Percentiles rank a stretch among this genome's conserved stretches.
These are phyloP conservation scores for Musa acuminata DNA, from an alignment of 176 grass and related monocot genomes.

Conservation along the genomic window DNA sequence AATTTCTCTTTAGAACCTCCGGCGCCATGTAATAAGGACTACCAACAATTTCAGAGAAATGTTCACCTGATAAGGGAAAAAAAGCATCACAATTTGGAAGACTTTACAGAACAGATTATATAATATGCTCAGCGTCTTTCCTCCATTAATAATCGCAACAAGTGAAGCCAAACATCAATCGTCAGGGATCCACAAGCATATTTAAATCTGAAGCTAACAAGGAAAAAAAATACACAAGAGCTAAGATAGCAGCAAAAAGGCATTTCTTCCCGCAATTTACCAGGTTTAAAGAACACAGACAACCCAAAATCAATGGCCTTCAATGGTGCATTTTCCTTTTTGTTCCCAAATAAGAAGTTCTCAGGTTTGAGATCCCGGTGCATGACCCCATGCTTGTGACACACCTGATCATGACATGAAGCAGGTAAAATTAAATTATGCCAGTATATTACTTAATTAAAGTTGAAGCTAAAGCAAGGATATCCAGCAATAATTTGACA, in stretches of 20 bases:
- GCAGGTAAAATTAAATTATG: neutral
- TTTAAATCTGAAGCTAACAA: no score
- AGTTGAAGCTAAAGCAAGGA: neutral
- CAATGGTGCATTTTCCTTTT: slow-evolving; percentile 8
- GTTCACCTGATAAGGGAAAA: neutral
- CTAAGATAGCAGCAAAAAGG: neutral
- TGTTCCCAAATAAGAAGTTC: slow-evolving; percentile 9
- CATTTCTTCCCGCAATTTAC: neutral
- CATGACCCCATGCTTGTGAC: slow-evolving; percentile 9
- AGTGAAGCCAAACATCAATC: no score
- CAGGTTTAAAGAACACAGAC: slow-evolving; percentile 5
- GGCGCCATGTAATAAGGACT: slow-evolving; percentile 22
- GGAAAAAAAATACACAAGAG: neutral
- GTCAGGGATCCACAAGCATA: no score
- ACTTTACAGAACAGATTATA: neutral
- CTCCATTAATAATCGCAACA: no score
- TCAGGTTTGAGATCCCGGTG: slow-evolving; percentile 7
- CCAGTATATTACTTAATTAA: neutral
- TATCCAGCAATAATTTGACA: neutral
- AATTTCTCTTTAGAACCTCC: slow-evolving; percentile 19
- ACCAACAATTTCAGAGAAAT: slow-evolving; percentile 9
- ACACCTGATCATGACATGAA: neutral
- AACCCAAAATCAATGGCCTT: slow-evolving; percentile 9
- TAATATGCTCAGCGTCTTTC: neutral
- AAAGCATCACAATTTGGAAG: neutral